Conservation (phyloP, 2,329 filamentous ascomycete species). For the Penicillium sclerotigenum region DNA sequence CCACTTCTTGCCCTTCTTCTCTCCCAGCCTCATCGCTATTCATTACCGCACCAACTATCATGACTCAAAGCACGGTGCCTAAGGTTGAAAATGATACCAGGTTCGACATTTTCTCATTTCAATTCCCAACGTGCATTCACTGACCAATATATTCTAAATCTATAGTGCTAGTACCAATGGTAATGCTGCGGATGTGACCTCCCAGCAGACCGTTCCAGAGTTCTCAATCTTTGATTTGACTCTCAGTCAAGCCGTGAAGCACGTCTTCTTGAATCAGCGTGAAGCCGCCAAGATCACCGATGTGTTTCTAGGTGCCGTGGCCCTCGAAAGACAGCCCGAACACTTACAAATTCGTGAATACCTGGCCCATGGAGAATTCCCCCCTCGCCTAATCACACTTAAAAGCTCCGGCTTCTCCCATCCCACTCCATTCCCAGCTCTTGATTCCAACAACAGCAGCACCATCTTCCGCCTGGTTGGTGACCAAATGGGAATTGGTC, state of each 20-base stretch:
- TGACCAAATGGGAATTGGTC: conserved; percentile 1
- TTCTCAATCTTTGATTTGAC: conserved; percentile 2
- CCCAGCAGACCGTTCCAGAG: not conserved
- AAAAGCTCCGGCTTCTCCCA: not conserved
- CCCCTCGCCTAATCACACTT: conserved; percentile 5
- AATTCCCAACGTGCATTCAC: not conserved
- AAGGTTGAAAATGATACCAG: not conserved
- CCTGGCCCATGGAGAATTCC: conserved; percentile 1
- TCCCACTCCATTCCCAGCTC: not conserved
- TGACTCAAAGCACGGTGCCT: not conserved
- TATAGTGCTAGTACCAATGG: not conserved
- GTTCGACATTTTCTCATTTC: not conserved
- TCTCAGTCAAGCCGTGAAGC: not conserved
- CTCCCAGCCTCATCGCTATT: not conserved
- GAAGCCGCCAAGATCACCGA: not conserved
- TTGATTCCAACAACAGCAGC: not conserved
- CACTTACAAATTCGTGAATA: conserved; percentile 6
- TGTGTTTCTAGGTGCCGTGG: not conserved
- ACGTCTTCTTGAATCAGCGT: not conserved
- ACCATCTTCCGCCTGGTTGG: conserved; percentile 1
- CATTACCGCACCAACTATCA: not conserved
- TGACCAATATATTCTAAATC: not conserved
- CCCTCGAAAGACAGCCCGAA: not conserved
- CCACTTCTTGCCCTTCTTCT: not conserved
- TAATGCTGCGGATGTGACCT: not conserved